Evolutionary conservation across 768 basidiomycete species (phyloP).

Genomic region (Holtermanniella nyarrowii): DNA sequence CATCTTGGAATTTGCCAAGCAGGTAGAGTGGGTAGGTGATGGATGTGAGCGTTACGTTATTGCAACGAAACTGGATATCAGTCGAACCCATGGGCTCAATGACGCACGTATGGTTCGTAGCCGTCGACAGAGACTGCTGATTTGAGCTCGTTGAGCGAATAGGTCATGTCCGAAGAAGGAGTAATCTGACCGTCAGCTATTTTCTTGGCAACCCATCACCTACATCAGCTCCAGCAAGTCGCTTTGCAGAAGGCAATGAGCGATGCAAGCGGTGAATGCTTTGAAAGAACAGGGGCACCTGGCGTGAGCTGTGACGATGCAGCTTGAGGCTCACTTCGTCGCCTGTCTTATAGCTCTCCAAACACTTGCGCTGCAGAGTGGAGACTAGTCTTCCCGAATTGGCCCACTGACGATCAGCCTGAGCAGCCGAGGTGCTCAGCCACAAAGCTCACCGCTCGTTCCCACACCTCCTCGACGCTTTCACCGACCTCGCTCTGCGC

Average conservation of each 20-base stretch:
- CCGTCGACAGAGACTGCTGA: slow-evolving; percentile 17
- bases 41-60: slow-evolving; percentile 23
- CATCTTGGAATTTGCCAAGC: slow-evolving; percentile 29
- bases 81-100: background rate
- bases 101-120: slow-evolving; percentile 27
- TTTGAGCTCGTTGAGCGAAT: slow-evolving; percentile 28
- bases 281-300: slow-evolving; percentile 36
- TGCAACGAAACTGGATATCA: slow-evolving; percentile 34
- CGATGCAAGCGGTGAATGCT: slow-evolving; percentile 25
- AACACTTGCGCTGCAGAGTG: slow-evolving; percentile 27
- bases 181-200: slow-evolving; percentile 26
- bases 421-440: background rate
- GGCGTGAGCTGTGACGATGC: background rate
- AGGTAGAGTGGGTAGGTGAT: slow-evolving; percentile 33
- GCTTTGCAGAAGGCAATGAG: slow-evolving; percentile 15
- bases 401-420: slow-evolving; percentile 22
- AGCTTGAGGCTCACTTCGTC: slow-evolving; percentile 12
- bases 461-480: slow-evolving; percentile 39
- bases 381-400: slow-evolving; percentile 31
- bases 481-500: slow-evolving; percentile 39
- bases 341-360: slow-evolving; percentile 6
- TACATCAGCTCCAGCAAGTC: slow-evolving; percentile 33
- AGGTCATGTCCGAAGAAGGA: slow-evolving; percentile 33
- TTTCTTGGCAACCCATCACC: slow-evolving; percentile 2
- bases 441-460: slow-evolving; percentile 23